Conservation (phyloP, 2,329 filamentous ascomycete species). For the Elsinoe batatas region DNA sequence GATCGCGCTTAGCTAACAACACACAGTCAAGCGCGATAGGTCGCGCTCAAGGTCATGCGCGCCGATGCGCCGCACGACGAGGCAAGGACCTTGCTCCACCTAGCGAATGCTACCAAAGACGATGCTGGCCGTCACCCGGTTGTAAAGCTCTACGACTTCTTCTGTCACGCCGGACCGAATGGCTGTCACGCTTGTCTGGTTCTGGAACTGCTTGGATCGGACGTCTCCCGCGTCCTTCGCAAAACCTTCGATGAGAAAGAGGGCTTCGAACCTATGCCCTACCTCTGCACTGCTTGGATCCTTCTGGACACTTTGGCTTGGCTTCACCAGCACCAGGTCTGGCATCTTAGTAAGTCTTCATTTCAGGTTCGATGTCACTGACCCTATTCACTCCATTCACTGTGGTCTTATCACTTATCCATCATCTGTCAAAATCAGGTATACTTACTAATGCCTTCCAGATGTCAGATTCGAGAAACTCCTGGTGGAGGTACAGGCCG, state of each 20-base stretch:
- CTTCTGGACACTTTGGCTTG: constrained; percentile 72
- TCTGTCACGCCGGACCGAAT: constrained; percentile 93
- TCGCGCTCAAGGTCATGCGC: constrained; percentile 93
- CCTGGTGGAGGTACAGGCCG: neutral
- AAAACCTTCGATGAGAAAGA: constrained; percentile 89
- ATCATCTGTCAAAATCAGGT: neutral
- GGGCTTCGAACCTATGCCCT: constrained; percentile 93
- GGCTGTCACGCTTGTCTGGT: constrained; percentile 98
- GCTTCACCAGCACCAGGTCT: constrained; percentile 49
- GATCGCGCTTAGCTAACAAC: neutral
- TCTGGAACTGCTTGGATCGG: constrained; percentile 75
- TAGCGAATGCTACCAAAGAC: constrained; percentile 70
- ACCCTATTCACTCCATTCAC: neutral
- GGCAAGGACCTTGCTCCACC: constrained; percentile 47
- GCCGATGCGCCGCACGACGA: constrained; percentile 49
- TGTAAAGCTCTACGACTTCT: constrained; percentile 89
- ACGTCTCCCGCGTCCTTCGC: constrained; percentile 70
- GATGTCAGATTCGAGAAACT: neutral
- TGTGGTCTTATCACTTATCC: too few species aligned
- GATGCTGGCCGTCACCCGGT: constrained; percentile 91
- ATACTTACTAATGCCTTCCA: neutral
- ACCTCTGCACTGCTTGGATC: constrained; percentile 40
- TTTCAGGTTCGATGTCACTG: neutral
- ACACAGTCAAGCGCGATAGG: neutral
- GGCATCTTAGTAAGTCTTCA: neutral